Conservation (phyloP, 441 rosid genomes). For the Metrosideros polymorpha region DNA sequence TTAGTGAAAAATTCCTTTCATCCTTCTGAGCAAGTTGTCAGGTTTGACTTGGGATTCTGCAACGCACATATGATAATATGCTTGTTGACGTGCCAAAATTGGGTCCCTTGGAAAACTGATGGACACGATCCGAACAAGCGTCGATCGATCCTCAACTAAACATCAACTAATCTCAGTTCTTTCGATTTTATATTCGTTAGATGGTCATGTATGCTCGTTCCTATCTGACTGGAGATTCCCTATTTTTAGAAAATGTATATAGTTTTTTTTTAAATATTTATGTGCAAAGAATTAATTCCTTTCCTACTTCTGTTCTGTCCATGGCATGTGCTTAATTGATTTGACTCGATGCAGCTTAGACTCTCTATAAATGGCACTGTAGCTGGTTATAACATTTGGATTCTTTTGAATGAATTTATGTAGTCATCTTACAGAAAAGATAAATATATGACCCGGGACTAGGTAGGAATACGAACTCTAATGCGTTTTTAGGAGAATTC, state of each 20-base stretch:
- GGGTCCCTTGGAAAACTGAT: not conserved
- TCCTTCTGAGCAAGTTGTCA: not conserved
- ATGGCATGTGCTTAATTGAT: not conserved
- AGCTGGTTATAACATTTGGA: not conserved
- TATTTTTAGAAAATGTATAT: not conserved
- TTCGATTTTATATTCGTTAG: not conserved
- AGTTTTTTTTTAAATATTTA: not conserved
- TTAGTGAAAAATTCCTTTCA: not conserved
- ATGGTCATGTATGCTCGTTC: not conserved
- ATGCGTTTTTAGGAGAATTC: not conserved
- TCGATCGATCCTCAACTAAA: not conserved
- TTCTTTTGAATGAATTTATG: not conserved
- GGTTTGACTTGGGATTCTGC: not conserved
- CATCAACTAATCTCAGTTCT: not conserved
- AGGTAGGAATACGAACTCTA: not conserved
- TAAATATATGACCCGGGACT: not conserved
- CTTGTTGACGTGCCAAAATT: not conserved
- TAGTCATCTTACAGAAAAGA: not conserved
- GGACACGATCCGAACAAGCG: not conserved
- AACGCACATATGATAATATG: not conserved
- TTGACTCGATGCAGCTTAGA: not conserved
- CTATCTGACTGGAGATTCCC: not conserved
- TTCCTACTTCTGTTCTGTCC: not conserved
- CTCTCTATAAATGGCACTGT: not conserved
- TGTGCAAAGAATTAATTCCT: not conserved